Evolutionary conservation across 306 rosid genomes (phyloP), one percentile per base, ranked within the genome.

Genomic region (Morella rubra): DNA sequence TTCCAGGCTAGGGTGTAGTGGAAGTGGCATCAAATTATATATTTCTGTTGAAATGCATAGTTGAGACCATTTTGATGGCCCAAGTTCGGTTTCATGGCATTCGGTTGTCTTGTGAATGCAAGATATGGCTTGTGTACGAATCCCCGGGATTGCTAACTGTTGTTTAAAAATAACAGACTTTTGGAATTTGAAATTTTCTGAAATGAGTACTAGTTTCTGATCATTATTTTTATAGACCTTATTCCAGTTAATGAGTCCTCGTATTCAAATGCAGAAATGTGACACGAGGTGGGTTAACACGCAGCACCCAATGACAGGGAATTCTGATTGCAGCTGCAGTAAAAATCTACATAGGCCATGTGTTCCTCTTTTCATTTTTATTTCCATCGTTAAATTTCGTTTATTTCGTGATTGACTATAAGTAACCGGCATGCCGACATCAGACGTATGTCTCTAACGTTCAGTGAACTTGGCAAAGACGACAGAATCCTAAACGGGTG

Each of bases 221-320:
- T 18, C 9, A 65, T 41, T 65, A 42, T 42, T 42, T 61, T 15
- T 42, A 42, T 8, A 4, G 9, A 15, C 18, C 7, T 18, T 66
- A 18, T 66, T 66, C 71, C 72, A 52, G 64, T 77, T 87, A 74
- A 85, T 24, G 76, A 61, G 67, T 56, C 66, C 49, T 67, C 78
- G 40, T 78, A 79, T 80, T 32, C 37, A 32, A 32, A 71, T 82
- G 71, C 92, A 96, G 99, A 85, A 90, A 79, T 58, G 84, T 85
- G 79, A 82, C 91, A 24, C 89, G 99, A 62, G 93, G 93, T 74
- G 98, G 99, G 80, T 87, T 96, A 81, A 96, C 96, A 60, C 98
- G 97, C 81, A 91, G 97, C 89, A 96, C 98, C 67, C 98, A 92
- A 93, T 96, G 84, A 92, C 93, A 73, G 40, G 55, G 40, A 44